Percentiles rank a stretch among this genome's conserved stretches.
These are phyloP conservation scores for Coemansia pectinata DNA, from an alignment of 192 early-diverging fungal genomes.

Conservation along the genomic window DNA sequence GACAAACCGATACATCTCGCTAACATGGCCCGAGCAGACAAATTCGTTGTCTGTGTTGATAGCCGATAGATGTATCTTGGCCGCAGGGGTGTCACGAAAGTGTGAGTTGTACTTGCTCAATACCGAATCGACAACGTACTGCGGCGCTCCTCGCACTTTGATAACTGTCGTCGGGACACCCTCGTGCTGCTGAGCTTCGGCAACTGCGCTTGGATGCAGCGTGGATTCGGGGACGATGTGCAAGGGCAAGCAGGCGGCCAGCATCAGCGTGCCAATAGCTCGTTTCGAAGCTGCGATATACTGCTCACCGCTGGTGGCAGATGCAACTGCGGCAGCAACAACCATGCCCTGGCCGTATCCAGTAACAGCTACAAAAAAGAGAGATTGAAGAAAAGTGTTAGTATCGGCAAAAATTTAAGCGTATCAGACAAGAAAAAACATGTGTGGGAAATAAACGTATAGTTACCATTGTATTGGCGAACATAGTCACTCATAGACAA, in stretches of 20 bases:
- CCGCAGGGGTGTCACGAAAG: conserved; percentile 57
- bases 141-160: conserved; percentile 70
- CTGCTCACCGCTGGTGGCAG: conserved; percentile 69
- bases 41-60: conserved; percentile 75
- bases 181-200: conserved; percentile 77
- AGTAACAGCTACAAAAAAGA: conserved; percentile 62
- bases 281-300: conserved; percentile 75
- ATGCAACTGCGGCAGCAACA: conserved; percentile 80
- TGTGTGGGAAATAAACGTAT: neutral
- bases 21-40: conserved; percentile 77
- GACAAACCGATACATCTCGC: conserved; percentile 81
- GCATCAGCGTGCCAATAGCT: conserved; percentile 79
- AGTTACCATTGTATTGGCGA: conserved; percentile 32
- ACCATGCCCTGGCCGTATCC: conserved; percentile 91
- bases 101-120: conserved; percentile 75
- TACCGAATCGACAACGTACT: conserved; percentile 70
- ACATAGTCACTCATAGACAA: conserved; percentile 57
- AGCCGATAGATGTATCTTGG: conserved; percentile 70
- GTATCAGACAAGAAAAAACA: neutral
- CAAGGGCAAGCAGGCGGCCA: conserved; percentile 80
- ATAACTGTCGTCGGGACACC: conserved; percentile 84
- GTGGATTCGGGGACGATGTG: conserved; percentile 70
- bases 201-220: conserved; percentile 74
- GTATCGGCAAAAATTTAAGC: neutral
- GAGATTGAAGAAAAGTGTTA: neutral